These are phyloP conservation scores for Aspergillus funiculosus DNA, from an alignment of 495 filamentous ascomycete species.

Conservation along the genomic window DNA sequence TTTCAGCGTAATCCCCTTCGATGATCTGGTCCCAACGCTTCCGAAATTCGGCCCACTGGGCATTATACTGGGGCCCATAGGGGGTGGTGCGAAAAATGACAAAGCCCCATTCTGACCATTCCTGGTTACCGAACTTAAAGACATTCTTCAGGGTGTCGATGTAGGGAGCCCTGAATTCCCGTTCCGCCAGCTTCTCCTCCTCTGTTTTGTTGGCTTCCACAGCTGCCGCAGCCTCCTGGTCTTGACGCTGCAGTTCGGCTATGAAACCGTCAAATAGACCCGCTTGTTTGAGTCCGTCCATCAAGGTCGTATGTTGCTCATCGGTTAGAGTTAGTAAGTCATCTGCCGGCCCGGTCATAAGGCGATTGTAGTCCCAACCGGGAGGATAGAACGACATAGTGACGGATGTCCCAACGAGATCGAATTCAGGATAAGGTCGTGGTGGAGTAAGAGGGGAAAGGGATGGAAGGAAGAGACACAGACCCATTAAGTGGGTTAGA, in stretches of 20 bases:
- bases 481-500: too few relatives aligned
- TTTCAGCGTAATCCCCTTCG: not conserved
- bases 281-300: not conserved
- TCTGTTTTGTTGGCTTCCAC: not conserved
- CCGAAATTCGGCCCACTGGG: not conserved
- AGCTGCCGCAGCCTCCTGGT: not conserved
- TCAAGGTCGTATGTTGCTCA: not conserved
- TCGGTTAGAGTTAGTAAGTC: not conserved
- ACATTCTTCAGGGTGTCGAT: not conserved
- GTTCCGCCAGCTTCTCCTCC: not conserved
- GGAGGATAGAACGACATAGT: not conserved
- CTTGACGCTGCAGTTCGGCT: not conserved
- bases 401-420: too few relatives aligned
- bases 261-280: not conserved
- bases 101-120: not conserved
- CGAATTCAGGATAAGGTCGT: too few relatives aligned
- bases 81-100: not conserved
- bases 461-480: too few relatives aligned
- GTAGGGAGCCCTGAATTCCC: not conserved
- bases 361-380: constrained; percentile 1
- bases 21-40: not conserved
- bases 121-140: not conserved
- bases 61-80: not conserved
- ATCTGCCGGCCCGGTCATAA: not conserved
- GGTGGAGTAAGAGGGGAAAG: too few relatives aligned